These are phyloP conservation scores for Cynara cardunculus DNA, from an alignment of 129 eudicot species.

Conservation along the genomic window DNA sequence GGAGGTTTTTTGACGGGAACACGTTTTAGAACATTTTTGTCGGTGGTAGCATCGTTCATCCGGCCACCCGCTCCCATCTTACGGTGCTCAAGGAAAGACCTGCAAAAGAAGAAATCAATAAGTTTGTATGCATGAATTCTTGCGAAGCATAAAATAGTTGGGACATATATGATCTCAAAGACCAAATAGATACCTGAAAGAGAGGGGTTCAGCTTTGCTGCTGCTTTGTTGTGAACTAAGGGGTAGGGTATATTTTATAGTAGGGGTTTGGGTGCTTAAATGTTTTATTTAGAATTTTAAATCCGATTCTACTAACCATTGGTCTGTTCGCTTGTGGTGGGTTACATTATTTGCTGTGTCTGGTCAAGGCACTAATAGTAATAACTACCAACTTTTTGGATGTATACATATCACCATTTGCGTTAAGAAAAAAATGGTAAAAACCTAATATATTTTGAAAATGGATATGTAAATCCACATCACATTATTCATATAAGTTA, in stretches of 20 bases:
- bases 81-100: not conserved
- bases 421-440: not conserved
- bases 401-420: not conserved
- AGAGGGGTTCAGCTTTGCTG: conserved; percentile 1
- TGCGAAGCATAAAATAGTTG: not conserved
- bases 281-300: not conserved
- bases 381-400: not conserved
- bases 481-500: no score
- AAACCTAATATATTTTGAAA: not conserved
- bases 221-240: not conserved
- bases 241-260: not conserved
- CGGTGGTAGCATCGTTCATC: not conserved
- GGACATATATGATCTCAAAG: not conserved
- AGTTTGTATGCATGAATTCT: not conserved
- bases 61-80: conserved; percentile 27
- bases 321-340: conserved; percentile 5
- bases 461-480: not conserved
- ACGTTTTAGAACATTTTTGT: conserved; percentile 17
- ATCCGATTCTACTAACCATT: not conserved
- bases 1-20: conserved; percentile 22
- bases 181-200: not conserved
- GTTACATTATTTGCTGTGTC: not conserved
- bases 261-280: not conserved
- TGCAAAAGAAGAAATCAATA: conserved; percentile 6
- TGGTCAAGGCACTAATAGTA: not conserved